Conservation (phyloP, 75 land plant genomes). For the Pseudotsuga menziesii region DNA sequence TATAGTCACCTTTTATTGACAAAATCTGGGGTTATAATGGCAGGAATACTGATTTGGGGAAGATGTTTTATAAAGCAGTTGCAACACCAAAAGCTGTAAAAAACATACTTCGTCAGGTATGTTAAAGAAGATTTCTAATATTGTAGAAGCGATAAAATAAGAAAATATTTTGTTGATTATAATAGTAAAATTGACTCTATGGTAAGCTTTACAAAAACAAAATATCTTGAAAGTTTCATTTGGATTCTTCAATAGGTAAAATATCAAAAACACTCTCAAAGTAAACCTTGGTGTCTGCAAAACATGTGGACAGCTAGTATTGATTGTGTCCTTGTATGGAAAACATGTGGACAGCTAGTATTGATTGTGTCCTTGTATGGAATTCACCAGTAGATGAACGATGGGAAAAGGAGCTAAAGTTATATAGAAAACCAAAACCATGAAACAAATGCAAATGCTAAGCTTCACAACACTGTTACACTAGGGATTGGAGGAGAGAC, state of each 20-base stretch:
- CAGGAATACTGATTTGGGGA: constrained; percentile 82
- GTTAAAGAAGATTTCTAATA: not conserved
- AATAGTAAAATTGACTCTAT: not conserved
- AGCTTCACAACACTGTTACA: too few relatives aligned
- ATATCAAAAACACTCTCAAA: not conserved
- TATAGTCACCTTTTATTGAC: not conserved
- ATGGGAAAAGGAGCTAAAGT: not conserved
- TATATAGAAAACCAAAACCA: not conserved
- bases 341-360: not conserved
- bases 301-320: not conserved
- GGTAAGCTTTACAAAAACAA: not conserved
- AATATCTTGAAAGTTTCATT: not conserved
- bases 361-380: not conserved
- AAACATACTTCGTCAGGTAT: constrained; percentile 87
- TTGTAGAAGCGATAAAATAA: not conserved
- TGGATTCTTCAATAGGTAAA: not conserved
- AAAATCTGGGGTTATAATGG: not conserved
- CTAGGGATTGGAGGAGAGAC: not conserved
- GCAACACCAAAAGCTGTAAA: constrained; percentile 85
- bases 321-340: not conserved
- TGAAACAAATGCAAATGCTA: not conserved
- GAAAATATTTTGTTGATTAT: not conserved
- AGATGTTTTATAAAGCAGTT: constrained; percentile 62
- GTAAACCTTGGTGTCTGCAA: not conserved
- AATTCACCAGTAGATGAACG: not conserved